phyloP scores from a whole-genome alignment of 352 stramenopile species.

The Thalassiosira oceanica region DNA sequence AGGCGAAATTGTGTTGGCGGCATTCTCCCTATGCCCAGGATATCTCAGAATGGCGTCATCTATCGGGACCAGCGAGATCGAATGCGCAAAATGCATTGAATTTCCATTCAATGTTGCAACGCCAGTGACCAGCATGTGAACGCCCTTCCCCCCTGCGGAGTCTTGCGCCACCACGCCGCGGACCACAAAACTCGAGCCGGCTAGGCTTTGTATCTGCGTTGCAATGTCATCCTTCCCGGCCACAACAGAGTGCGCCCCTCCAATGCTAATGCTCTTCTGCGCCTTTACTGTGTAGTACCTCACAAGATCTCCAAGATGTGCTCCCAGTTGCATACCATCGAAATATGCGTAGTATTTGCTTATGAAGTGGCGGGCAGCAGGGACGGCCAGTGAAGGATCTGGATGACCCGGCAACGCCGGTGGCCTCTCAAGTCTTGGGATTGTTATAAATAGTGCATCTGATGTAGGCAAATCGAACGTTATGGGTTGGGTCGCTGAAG shows the following conservation, averaged over 20 bases:
- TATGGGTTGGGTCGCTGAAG: conserved; percentile 6
- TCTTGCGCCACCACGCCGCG: conserved; percentile 47
- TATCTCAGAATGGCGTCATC: conserved; percentile 7
- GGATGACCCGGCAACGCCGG: conserved; percentile 25
- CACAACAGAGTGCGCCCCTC: conserved; percentile 48
- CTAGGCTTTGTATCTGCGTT: conserved; percentile 44
- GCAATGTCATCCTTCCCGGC: conserved; percentile 40
- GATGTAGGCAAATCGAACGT: conserved; percentile 5
- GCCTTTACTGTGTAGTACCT: conserved; percentile 48
- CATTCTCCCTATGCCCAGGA: too few species aligned
- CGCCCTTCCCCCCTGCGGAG: conserved; percentile 37
- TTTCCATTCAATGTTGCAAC: conserved; percentile 28
- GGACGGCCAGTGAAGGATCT: conserved; percentile 30
- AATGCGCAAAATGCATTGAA: conserved; percentile 47
- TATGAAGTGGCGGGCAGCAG: conserved; percentile 44
- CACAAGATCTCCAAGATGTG: conserved; percentile 24
- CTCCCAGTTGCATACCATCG: conserved; percentile 3
- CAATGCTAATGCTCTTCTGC: conserved; percentile 52
- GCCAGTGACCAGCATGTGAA: conserved; percentile 51
- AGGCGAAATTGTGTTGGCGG: not conserved
- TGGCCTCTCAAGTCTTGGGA: conserved; percentile 30
- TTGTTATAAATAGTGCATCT: conserved; percentile 43
- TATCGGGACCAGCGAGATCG: conserved; percentile 30
- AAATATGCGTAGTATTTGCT: conserved; percentile 45
- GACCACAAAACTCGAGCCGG: conserved; percentile 32